Evolutionary conservation across 331 rosid genomes (phyloP), one percentile per base, ranked within the genome.

Genomic region (Dryas integrifolia): DNA sequence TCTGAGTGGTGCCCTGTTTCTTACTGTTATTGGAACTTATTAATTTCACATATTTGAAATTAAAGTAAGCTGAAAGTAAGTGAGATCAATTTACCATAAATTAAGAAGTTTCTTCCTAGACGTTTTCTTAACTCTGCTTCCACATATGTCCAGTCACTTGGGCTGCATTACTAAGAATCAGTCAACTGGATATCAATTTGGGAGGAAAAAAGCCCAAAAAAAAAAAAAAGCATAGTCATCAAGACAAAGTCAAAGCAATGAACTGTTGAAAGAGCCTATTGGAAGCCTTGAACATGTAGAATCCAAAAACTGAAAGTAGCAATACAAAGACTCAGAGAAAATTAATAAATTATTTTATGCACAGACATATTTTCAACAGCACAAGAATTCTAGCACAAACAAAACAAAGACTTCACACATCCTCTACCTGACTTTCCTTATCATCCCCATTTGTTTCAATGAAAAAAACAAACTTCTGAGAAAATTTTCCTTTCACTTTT

Each of bases 71-170:
- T 7, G 38, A 63, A 47, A 45, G 56, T 7, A 67, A 59, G 52
- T 58, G 40, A 64, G 39, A 69, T 44, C 53, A 70, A 80, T 78
- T 53, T 72, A 91, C 98, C 97, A 79, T 88, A 88, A 18, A 91
- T 85, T 78, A 94, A 76, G 70, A 85, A 89, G 78, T 88, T 88
- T 83, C 82, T 88, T 65, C 98, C 98, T 7, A 91, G 92, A 60
- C 88, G 96, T 84, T 74, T 85, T 79, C 86, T 85, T 76, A 91
- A 77, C 81, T 94, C 98, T 14, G 89, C 90, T 85, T 94, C 96
- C 45, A 83, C 89, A 65, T 94, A 94, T 5, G 85, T 86, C 98
- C 98, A 94, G 73, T 94, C 98, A 75, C 85, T 88, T 57, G 96
- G 85, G 89, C 98, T 91, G 87, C 84, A 80, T 55, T 58, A 85